A percentile compares a stretch with the other conserved stretches of the same genome.
Conservation (phyloP, 2,329 filamentous ascomycete genomes). For the Venturiaceae sp. region DNA sequence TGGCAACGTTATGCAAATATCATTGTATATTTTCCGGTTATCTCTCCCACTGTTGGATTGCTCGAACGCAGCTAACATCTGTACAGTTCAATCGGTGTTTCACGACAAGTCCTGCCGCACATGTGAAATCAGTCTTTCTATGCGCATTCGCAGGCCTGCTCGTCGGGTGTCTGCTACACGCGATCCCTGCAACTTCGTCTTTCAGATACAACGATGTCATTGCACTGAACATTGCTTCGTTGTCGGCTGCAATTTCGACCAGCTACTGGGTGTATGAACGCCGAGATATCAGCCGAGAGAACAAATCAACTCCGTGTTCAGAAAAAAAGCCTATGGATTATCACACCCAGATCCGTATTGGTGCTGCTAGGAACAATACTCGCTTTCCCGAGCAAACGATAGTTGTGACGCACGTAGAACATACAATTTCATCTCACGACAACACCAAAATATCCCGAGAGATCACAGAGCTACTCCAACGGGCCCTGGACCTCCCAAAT, state of each 20-base stretch:
- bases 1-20: too few relatives aligned
- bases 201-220: constrained; percentile 35
- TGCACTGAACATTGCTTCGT: constrained; percentile 38
- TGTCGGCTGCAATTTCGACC: constrained; percentile 39
- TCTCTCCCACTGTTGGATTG: neutral
- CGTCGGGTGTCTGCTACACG: neutral
- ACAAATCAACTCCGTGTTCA: neutral
- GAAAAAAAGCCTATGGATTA: neutral
- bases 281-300: neutral
- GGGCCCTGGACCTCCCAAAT: neutral
- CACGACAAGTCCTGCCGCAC: neutral
- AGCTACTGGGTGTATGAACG: neutral
- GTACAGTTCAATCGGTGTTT: constrained; percentile 3
- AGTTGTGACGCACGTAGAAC: neutral
- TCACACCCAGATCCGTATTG: neutral
- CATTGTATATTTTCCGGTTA: too few relatives aligned
- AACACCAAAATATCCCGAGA: neutral
- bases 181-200: neutral
- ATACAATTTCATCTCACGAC: neutral
- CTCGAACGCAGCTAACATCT: neutral
- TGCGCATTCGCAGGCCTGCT: neutral
- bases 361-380: neutral
- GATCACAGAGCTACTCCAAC: neutral
- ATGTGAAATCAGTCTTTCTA: neutral
- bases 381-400: neutral